These are phyloP conservation scores for Skeletonema tropicum DNA, from an alignment of 108 stramenopile genomes.

Conservation along the genomic window DNA sequence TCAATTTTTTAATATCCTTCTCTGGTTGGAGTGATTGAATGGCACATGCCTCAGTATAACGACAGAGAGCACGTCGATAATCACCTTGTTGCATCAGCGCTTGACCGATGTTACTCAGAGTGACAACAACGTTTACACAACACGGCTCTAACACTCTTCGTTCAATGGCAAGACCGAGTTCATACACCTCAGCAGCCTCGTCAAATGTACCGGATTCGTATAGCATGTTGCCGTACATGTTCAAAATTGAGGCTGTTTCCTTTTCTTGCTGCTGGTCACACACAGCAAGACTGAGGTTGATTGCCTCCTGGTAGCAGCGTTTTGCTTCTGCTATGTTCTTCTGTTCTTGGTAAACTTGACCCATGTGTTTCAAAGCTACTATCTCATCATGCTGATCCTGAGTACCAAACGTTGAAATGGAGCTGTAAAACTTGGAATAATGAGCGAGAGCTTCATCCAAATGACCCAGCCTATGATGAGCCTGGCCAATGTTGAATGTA, in stretches of 20 bases:
- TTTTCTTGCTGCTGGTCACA: conserved; percentile 46
- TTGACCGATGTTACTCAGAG: conserved; percentile 68
- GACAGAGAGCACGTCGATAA: conserved; percentile 44
- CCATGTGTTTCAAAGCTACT: conserved; percentile 59
- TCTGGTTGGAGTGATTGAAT: conserved; percentile 33
- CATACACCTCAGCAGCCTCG: conserved; percentile 56
- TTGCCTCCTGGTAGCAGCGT: conserved; percentile 44
- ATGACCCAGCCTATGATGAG: conserved; percentile 52
- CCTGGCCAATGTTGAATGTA: conserved; percentile 64
- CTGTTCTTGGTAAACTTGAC: conserved; percentile 62
- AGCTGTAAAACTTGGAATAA: conserved; percentile 56
- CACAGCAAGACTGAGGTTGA: conserved; percentile 42
- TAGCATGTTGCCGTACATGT: conserved; percentile 57
- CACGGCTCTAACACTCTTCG: conserved; percentile 44
- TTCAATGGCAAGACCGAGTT: conserved; percentile 62
- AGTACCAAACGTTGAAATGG: conserved; percentile 45
- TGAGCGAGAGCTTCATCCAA: conserved; percentile 44
- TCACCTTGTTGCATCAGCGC: conserved; percentile 58
- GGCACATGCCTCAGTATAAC: conserved; percentile 50
- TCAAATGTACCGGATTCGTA: conserved; percentile 60
- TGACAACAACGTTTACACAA: conserved; percentile 59
- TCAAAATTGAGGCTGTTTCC: conserved; percentile 62
- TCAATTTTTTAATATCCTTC: conserved; percentile 39
- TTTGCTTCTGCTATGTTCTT: conserved; percentile 45
- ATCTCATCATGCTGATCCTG: conserved; percentile 51